Conservation (phyloP, 805 yeast genomes). For the Candida michaelii region DNA sequence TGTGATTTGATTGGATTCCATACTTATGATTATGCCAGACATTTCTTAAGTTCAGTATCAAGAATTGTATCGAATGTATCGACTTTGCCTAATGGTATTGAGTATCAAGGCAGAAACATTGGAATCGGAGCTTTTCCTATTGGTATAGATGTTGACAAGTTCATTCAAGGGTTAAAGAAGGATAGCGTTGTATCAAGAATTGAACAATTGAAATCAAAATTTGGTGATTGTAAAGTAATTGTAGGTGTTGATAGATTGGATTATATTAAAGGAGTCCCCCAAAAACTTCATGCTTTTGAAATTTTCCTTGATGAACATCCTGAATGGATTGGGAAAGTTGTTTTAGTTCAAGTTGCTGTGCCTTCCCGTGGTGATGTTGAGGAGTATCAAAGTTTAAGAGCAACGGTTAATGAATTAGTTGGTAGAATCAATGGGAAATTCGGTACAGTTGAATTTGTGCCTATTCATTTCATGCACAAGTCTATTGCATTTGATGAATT, state of each 20-base stretch:
- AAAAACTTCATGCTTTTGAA: conserved; percentile 93
- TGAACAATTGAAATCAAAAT: conserved; percentile 53
- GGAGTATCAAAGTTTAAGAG: conserved; percentile 90
- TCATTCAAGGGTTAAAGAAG: conserved; percentile 71
- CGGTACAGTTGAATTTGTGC: conserved; percentile 96
- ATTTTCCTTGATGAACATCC: conserved; percentile 90
- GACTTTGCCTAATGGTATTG: conserved; percentile 89
- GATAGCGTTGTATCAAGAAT: conserved; percentile 67
- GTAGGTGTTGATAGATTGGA: conserved; percentile 97
- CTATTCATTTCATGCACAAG: conserved; percentile 94
- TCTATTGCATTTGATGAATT: conserved; percentile 89
- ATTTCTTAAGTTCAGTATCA: conserved; percentile 86
- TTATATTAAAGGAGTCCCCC: conserved; percentile 97
- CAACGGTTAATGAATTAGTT: conserved; percentile 92
- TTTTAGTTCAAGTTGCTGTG: conserved; percentile 93
- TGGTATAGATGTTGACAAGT: conserved; percentile 94
- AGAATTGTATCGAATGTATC: conserved; percentile 71
- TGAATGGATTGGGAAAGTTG: conserved; percentile 97
- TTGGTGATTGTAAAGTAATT: conserved; percentile 80
- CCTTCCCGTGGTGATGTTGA: conserved; percentile 98
- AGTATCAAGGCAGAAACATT: conserved; percentile 71
- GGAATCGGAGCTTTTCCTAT: conserved; percentile 97
- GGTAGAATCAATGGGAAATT: conserved; percentile 95
- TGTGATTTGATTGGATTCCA: conserved; percentile 97
- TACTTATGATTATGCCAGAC: conserved; percentile 98